Base-by-base conservation (phyloP, 2,329 filamentous ascomycete genomes). In the Diaporthe australafricana region DNA sequence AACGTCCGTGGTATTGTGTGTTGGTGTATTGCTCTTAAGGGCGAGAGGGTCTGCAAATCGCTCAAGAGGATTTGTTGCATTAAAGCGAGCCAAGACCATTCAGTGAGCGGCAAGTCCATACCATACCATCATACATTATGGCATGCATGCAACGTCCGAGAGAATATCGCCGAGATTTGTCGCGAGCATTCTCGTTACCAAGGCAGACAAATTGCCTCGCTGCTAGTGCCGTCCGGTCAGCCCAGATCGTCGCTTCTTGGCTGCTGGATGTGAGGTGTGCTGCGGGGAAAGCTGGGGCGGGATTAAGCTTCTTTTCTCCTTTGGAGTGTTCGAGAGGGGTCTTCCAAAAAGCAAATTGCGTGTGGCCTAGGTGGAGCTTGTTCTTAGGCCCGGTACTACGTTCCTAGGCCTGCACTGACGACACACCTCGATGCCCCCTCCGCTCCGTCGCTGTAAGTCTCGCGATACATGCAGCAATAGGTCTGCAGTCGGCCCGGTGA, bases 401-500 rank as follows among this genome's bases (percentile, higher is more conserved):
- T 42, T 9, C 17, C 40, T 55, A 30, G 52, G 20, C 30, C 30
- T 55, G 11, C 4, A 22, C 32, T 63, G 42, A 48, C 60, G 57
- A 63, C 57, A 63, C 42, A 38, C 22, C 56, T 30, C 27, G 12
- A 11, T 47, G 11, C 30, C 27, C 57, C 40, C 38, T 22, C 57
- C 47, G 42, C 27, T 32, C 20, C 11, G 8, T 32, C 56, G 56
- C 57, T 63, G 17, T 32, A 48, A 63, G 14, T 35, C 42, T 63
- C 60, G 60, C 60, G 60, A 63, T 11, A 48, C 27, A 47, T 63
- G 57, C 57, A 48, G 57, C 57, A 17, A 63, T 63, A 47, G 57
- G 57, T 63, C 60, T 48, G 60, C 27, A 48, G 60, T 63, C 60
- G 60, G 60, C 42, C 60, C 60, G 60, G 60, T 48, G 60, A 63